phyloP scores from a whole-genome alignment of 371 early-diverging fungal species.

The Phascolomyces articulosus region DNA sequence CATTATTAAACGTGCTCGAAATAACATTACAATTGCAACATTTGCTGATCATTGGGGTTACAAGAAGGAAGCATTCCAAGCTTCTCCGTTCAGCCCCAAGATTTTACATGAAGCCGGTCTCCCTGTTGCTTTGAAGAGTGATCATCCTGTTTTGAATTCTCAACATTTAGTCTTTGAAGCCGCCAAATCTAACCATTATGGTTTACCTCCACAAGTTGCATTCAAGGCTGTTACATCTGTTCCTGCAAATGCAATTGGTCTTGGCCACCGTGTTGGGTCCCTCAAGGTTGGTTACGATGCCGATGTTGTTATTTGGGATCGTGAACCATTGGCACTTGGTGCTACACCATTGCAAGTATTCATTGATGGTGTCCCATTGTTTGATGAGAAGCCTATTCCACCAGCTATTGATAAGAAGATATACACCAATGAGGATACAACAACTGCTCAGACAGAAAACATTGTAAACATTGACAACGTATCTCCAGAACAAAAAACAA shows the following conservation, averaged over 20 bases:
- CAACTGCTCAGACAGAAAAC: neutral
- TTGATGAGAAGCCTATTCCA: slow-evolving; percentile 31
- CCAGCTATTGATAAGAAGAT: slow-evolving; percentile 4
- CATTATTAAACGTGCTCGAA: slow-evolving; percentile 62
- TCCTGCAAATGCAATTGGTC: slow-evolving; percentile 73
- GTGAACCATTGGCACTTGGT: slow-evolving; percentile 67
- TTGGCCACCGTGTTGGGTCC: slow-evolving; percentile 70
- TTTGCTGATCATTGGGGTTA: slow-evolving; percentile 76
- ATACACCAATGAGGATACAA: neutral
- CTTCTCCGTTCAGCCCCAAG: slow-evolving; percentile 58
- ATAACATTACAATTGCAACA: slow-evolving; percentile 58
- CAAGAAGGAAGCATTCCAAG: slow-evolving; percentile 78
- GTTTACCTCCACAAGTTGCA: slow-evolving; percentile 58
- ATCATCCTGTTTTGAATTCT: slow-evolving; percentile 77
- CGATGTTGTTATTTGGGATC: slow-evolving; percentile 72
- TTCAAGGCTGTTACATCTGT: slow-evolving; percentile 71
- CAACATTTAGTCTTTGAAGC: slow-evolving; percentile 76
- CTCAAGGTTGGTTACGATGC: slow-evolving; percentile 77
- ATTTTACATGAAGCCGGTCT: slow-evolving; percentile 70
- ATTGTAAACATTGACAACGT: neutral
- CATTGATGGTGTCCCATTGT: slow-evolving; percentile 69
- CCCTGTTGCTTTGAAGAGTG: slow-evolving; percentile 73
- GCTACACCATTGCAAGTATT: slow-evolving; percentile 73
- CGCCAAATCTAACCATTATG: slow-evolving; percentile 72
- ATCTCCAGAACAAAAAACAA: slow-evolving; percentile 13